Evolutionary conservation across 106 monocot species (phyloP).

Genomic region (Posidonia australis): DNA sequence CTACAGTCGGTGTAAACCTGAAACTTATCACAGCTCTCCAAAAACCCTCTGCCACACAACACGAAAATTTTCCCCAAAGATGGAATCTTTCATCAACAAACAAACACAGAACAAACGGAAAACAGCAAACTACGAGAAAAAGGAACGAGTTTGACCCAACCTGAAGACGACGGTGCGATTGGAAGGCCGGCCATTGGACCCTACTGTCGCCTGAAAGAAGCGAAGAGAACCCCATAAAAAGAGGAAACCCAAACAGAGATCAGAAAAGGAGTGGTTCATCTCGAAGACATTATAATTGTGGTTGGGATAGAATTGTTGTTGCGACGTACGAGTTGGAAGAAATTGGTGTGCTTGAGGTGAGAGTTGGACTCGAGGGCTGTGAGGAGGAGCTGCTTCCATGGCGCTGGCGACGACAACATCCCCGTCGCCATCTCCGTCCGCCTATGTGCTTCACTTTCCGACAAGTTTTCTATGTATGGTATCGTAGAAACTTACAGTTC

Average conservation of each 20-base stretch:
- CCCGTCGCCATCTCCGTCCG: neutral
- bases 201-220: slow-evolving; percentile 52
- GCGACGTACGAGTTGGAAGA: slow-evolving; percentile 65
- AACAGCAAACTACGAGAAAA: neutral
- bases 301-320: neutral
- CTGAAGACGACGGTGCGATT: slow-evolving; percentile 96
- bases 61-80: neutral
- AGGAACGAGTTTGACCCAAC: slow-evolving; percentile 6
- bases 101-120: neutral
- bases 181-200: slow-evolving; percentile 43
- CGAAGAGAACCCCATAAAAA: neutral
- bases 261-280: neutral
- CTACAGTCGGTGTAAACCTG: slow-evolving; percentile 73
- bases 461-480: too few species aligned
- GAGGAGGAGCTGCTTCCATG: slow-evolving; percentile 64
- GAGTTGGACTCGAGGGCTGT: slow-evolving; percentile 58
- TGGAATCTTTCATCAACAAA: neutral
- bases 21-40: slow-evolving; percentile 46
- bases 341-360: slow-evolving; percentile 58
- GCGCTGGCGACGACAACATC: slow-evolving; percentile 11
- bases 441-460: too few species aligned
- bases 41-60: slow-evolving; percentile 43
- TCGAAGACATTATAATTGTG: neutral
- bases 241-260: neutral
- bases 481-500: too few species aligned